A percentile compares a stretch with the other conserved stretches of the same genome.
Conservation (phyloP, 2,329 filamentous ascomycete species). For the Botrytis pseudocinerea region DNA sequence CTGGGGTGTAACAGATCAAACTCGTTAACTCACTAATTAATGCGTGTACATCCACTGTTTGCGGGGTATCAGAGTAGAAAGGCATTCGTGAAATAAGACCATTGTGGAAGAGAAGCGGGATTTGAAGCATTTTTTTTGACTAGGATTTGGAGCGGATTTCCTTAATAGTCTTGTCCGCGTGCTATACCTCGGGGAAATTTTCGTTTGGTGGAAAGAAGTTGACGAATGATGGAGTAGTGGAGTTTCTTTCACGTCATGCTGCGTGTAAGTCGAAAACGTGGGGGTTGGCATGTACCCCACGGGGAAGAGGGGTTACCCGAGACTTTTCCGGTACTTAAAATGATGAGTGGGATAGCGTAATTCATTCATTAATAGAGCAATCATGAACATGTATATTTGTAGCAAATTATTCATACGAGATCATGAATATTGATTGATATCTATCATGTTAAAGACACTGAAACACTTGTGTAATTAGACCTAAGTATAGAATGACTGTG, state of each 20-base stretch:
- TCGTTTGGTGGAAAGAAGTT: not conserved
- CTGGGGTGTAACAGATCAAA: not conserved
- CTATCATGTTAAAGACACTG: not conserved
- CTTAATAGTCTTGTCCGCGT: not conserved
- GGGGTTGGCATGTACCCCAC: not conserved
- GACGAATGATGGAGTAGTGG: not conserved
- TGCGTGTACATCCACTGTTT: not conserved
- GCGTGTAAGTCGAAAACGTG: not conserved
- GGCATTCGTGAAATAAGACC: not conserved
- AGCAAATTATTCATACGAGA: not conserved
- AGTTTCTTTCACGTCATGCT: not conserved
- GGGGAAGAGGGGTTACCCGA: not conserved
- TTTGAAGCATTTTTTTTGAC: not conserved
- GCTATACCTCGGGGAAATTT: not conserved
- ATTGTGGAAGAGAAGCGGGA: not conserved
- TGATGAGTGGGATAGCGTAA: not conserved
- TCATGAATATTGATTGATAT: not conserved
- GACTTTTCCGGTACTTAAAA: not conserved
- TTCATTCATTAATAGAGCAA: not conserved
- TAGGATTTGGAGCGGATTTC: not conserved
- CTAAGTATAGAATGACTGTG: not conserved
- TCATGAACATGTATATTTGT: not conserved
- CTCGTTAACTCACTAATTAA: no score
- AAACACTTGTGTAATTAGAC: not conserved
- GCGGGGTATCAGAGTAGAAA: not conserved